phyloP scores from a whole-genome alignment of 257 asterid genomes.

The Cinchona pubescens region DNA sequence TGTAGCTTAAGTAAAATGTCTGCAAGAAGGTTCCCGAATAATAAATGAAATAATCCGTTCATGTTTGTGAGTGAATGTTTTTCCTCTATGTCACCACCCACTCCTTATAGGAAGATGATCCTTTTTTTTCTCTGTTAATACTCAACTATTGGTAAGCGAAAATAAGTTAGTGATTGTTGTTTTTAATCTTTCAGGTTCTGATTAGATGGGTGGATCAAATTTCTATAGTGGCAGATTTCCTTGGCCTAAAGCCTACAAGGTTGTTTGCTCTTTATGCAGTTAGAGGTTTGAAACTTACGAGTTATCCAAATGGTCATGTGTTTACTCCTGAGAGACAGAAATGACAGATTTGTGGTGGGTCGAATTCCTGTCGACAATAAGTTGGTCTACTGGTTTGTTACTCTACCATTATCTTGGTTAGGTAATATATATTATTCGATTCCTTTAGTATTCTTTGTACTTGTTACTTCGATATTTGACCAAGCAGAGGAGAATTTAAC shows the following conservation, averaged over 20 bases:
- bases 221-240: conserved; percentile 32
- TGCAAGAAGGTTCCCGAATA: neutral
- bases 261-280: conserved; percentile 13
- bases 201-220: conserved; percentile 43
- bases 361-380: conserved; percentile 30
- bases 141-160: no score
- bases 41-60: neutral
- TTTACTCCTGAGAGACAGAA: conserved; percentile 21
- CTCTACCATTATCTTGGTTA: conserved; percentile 12
- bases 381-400: conserved; percentile 35
- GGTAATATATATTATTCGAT: conserved; percentile 11
- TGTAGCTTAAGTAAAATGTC: neutral
- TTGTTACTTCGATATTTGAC: neutral
- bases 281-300: conserved; percentile 38
- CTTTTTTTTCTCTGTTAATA: no score
- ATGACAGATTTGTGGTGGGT: conserved; percentile 21
- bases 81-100: neutral
- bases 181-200: conserved; percentile 22
- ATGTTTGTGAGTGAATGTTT: neutral
- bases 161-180: neutral
- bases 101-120: neutral
- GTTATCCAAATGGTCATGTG: conserved; percentile 31
- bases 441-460: no score
- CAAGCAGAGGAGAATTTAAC: neutral
- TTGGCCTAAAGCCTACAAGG: conserved; percentile 29